phyloP scores from a whole-genome alignment of 257 asterid genomes.

The Voacanga thouarsii region DNA sequence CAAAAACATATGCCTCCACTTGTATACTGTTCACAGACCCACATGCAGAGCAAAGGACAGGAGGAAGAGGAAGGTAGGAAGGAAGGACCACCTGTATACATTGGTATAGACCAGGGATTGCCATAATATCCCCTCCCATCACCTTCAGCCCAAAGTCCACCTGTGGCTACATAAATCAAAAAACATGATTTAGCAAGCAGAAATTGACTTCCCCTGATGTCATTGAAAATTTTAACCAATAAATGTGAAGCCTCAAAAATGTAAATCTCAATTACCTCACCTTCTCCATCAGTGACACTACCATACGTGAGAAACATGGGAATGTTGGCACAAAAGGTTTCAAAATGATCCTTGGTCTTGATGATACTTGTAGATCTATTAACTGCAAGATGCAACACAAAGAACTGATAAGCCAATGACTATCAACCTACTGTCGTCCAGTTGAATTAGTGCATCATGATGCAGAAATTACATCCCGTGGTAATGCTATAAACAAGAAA shows the following conservation, averaged over 20 bases:
- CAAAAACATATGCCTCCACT: neutral
- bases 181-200: slow-evolving; percentile 1
- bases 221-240: neutral
- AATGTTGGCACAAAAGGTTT: slow-evolving; percentile 71
- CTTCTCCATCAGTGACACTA: slow-evolving; percentile 69
- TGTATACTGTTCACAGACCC: no score
- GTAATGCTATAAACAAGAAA: neutral
- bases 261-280: slow-evolving; percentile 28
- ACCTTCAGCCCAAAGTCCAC: slow-evolving; percentile 76
- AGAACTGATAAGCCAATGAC: neutral
- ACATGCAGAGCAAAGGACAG: neutral
- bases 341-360: slow-evolving; percentile 47
- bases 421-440: neutral
- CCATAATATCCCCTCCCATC: slow-evolving; percentile 72
- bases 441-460: neutral
- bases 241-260: neutral
- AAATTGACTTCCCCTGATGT: neutral
- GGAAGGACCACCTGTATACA: slow-evolving; percentile 52
- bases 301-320: slow-evolving; percentile 66
- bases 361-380: slow-evolving; percentile 72
- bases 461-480: neutral
- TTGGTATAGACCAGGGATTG: slow-evolving; percentile 76
- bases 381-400: slow-evolving; percentile 46
- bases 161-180: slow-evolving; percentile 61
- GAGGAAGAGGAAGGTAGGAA: neutral